Conservation (phyloP, 148 eudicot genomes). For the Rhododendron molle region DNA sequence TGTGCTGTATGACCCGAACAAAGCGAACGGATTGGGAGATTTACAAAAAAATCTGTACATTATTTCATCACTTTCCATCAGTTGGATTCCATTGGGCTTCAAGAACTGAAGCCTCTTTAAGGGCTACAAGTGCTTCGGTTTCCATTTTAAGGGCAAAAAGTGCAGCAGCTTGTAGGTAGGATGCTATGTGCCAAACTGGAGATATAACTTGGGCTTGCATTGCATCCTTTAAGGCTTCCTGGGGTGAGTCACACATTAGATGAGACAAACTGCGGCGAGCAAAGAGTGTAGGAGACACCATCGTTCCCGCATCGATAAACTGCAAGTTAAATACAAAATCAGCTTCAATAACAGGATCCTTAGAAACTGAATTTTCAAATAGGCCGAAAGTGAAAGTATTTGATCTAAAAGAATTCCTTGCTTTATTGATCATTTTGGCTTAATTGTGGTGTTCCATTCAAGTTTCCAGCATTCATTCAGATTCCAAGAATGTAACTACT, state of each 20-base stretch:
- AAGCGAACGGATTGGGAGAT: not conserved
- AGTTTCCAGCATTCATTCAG: not conserved
- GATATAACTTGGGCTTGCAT: conserved; percentile 71
- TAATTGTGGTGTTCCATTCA: not conserved
- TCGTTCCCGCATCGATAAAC: conserved; percentile 52
- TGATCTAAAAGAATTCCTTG: not conserved
- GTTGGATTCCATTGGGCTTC: conserved; percentile 42
- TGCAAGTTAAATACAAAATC: conserved; percentile 21
- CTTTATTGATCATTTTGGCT: too few relatives aligned
- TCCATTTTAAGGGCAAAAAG: conserved; percentile 60
- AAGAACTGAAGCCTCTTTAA: conserved; percentile 52
- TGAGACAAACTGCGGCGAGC: conserved; percentile 64
- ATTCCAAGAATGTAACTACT: not conserved
- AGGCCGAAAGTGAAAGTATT: not conserved
- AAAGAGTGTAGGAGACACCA: conserved; percentile 60
- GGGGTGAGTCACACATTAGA: conserved; percentile 61
- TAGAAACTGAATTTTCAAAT: not conserved
- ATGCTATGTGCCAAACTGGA: conserved; percentile 60
- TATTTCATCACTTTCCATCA: conserved; percentile 21
- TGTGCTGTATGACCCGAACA: not conserved
- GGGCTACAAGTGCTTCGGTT: conserved; percentile 49
- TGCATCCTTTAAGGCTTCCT: conserved; percentile 61
- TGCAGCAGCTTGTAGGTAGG: conserved; percentile 56
- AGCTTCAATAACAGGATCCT: not conserved
- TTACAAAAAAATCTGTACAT: not conserved